Evolutionary conservation across 306 rosid genomes (phyloP), one percentile per base, ranked within the genome.

Genomic region (Sphenostylis stenocarpa): DNA sequence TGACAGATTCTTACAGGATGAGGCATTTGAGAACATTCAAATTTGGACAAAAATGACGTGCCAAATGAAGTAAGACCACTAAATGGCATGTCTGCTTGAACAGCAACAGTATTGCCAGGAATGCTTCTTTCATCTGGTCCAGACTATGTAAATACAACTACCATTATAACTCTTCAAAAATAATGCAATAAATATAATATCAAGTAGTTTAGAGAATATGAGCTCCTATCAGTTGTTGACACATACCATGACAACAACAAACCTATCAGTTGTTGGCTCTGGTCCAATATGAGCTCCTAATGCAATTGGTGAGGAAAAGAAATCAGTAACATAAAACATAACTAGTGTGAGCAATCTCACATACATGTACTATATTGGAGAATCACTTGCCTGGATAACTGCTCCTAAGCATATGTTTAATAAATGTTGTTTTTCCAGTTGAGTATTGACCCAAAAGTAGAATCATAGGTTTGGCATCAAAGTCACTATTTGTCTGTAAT

Each of bases 231-330:
- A n/a, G n/a, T n/a, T n/a, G n/a, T n/a, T n/a, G 64, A 75, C 13
- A 72, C 81, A 41, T 90, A 95, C 99, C 99, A 95, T 95, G 70
- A 95, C 96, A 66, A 88, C 99, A 79, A 95, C 99, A 88, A 95
- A 95, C 82, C 99, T 90, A 85, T 95, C 99, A 0, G 99, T 95
- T 53, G 99, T 95, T 70, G 97, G 99, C 77, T 95, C 99, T 0
- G 99, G 99, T 79, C 99, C 99, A 81, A 95, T 95, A 83, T 95
- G 97, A 82, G 99, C 96, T 76, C 99, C 99, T 95, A 82, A 38
- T 61, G 73, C 70, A 43, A 76, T 69, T 70, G 5, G 13, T 17
- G 3, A 31, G 60, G 41, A 67, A 71, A 63, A 61, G 23, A 44
- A 61, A 70, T 75, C 48, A 78, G 28, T 41, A 47, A 45, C 29